phyloP scores from a whole-genome alignment of 176 grass and related monocot species.

The Lolium rigidum region DNA sequence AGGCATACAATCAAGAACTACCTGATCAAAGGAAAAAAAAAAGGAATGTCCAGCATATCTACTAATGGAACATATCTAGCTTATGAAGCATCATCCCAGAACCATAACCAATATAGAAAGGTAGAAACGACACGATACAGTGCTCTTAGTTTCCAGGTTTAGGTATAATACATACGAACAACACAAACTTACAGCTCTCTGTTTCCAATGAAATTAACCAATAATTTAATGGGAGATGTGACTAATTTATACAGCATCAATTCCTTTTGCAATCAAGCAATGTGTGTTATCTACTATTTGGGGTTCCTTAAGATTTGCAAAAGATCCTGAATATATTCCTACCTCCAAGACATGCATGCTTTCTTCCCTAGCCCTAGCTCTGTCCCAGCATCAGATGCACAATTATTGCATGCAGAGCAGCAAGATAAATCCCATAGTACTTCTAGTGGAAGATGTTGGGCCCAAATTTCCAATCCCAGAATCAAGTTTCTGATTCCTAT shows the following conservation, averaged over 20 bases:
- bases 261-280: not conserved
- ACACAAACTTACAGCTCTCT: not conserved
- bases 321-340: not conserved
- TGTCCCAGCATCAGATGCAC: constrained; percentile 19
- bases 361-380: not conserved
- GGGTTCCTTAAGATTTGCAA: not conserved
- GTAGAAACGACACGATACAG: not conserved
- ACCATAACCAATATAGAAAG: not conserved
- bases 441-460: constrained; percentile 8
- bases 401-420: constrained; percentile 25
- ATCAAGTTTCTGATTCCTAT: not conserved
- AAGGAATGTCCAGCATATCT: not conserved
- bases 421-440: not conserved
- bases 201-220: constrained; percentile 10
- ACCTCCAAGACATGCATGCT: not conserved
- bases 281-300: not conserved
- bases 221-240: not conserved
- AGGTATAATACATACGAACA: not conserved
- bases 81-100: not conserved
- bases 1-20: constrained; percentile 20
- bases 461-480: not conserved
- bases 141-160: constrained; percentile 21
- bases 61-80: constrained; percentile 22
- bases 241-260: not conserved
- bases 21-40: not conserved